phyloP scores from a whole-genome alignment of 2,329 filamentous ascomycete species.

The Claviceps maximensis region DNA sequence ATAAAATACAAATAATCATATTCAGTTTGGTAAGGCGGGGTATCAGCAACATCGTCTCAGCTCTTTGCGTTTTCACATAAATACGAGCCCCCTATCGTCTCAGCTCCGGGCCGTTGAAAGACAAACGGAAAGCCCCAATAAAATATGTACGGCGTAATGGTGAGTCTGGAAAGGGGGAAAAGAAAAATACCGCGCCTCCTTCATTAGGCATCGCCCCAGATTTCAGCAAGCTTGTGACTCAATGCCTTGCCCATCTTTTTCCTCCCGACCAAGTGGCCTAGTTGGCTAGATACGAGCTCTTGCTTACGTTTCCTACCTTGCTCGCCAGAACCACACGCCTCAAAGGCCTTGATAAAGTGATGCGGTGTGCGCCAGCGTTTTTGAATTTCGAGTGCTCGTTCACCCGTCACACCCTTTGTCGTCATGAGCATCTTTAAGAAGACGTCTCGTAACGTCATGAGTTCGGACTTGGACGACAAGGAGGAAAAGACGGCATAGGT shows the following conservation, averaged over 20 bases:
- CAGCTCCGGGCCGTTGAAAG: too few species aligned
- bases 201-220: slow-evolving; percentile 51
- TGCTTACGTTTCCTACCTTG: slow-evolving; percentile 42
- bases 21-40: not conserved
- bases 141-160: not conserved
- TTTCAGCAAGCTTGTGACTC: slow-evolving; percentile 57
- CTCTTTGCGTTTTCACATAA: not conserved
- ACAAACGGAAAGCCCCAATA: not conserved
- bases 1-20: not conserved
- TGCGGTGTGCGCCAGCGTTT: slow-evolving; percentile 63
- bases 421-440: slow-evolving; percentile 83
- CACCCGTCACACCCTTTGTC: slow-evolving; percentile 58
- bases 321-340: slow-evolving; percentile 35
- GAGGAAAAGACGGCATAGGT: slow-evolving; percentile 60
- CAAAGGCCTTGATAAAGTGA: slow-evolving; percentile 57
- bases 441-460: slow-evolving; percentile 59
- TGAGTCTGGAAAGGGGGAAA: not conserved
- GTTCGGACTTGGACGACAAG: slow-evolving; percentile 61
- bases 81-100: too few species aligned
- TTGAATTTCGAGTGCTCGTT: slow-evolving; percentile 70
- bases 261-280: slow-evolving; percentile 47
- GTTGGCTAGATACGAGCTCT: slow-evolving; percentile 43
- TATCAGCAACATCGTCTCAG: not conserved
- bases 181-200: not conserved
- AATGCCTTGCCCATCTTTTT: slow-evolving; percentile 55